phyloP scores from a whole-genome alignment of 2,329 filamentous ascomycete genomes.

The Aspergillus ochraceoroseus region DNA sequence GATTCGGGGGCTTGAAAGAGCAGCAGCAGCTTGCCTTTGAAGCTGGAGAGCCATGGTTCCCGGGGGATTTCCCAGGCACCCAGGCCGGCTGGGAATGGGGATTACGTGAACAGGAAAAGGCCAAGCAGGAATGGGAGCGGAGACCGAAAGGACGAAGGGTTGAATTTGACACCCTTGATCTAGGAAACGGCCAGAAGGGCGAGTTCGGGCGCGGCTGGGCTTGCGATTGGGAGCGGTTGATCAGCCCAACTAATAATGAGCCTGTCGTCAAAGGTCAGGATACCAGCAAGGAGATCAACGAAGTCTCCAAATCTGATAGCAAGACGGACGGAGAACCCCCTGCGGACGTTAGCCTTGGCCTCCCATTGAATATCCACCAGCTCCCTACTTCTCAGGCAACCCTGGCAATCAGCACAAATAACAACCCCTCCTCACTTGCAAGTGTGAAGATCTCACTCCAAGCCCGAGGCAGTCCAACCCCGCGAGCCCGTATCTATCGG shows the following conservation, averaged over 20 bases:
- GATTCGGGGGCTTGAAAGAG: slow-evolving; percentile 78
- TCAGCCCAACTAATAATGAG: slow-evolving; percentile 35
- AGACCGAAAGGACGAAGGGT: slow-evolving; percentile 76
- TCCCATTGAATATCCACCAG: slow-evolving; percentile 37
- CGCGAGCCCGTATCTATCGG: slow-evolving; percentile 79
- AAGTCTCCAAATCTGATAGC: slow-evolving; percentile 13
- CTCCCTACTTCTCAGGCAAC: slow-evolving; percentile 39
- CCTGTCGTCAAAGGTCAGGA: slow-evolving; percentile 5
- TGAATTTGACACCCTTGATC: slow-evolving; percentile 67
- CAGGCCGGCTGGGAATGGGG: slow-evolving; percentile 76
- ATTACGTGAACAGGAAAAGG: slow-evolving; percentile 55
- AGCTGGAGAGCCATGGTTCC: slow-evolving; percentile 73
- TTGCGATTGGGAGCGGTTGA: slow-evolving; percentile 75
- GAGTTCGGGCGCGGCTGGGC: slow-evolving; percentile 77
- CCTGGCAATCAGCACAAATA: slow-evolving; percentile 19
- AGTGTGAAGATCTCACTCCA: slow-evolving; percentile 64
- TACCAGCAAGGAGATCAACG: slow-evolving; percentile 12
- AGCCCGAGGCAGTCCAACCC: slow-evolving; percentile 63
- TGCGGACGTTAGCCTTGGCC: slow-evolving; percentile 10
- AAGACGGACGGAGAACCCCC: slow-evolving; percentile 13
- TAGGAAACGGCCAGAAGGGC: slow-evolving; percentile 69
- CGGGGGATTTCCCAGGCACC: slow-evolving; percentile 75
- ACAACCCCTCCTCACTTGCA: slow-evolving; percentile 42
- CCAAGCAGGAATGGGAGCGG: slow-evolving; percentile 64
- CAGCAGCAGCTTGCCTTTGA: slow-evolving; percentile 77